Evolutionary conservation across 306 rosid genomes (phyloP).

Genomic region (Ammopiptanthus mongolicus): DNA sequence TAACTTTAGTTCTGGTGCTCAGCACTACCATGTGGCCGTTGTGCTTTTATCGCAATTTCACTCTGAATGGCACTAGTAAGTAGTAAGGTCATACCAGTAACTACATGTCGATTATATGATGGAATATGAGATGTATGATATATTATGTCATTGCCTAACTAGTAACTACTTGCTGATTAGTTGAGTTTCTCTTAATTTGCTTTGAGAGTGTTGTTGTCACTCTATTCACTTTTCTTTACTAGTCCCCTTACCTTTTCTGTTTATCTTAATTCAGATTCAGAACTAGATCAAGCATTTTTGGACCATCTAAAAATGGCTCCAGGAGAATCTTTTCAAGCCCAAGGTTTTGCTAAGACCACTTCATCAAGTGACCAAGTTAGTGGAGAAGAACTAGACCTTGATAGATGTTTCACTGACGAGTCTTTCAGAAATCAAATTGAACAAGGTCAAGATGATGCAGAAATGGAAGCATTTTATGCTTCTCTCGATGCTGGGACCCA

Average conservation of each 20-base stretch:
- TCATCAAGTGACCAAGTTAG: neutral
- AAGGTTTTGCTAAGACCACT: neutral
- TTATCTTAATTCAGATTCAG: neutral
- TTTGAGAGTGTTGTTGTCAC: neutral
- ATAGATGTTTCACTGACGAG: neutral
- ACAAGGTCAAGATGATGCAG: neutral
- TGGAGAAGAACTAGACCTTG: neutral
- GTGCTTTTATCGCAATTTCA: neutral
- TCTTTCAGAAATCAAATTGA: neutral
- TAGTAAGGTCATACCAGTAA: neutral
- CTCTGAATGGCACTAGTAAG: neutral
- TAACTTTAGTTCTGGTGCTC: no score
- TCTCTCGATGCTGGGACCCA: neutral
- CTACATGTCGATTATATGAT: neutral
- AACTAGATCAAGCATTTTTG: neutral
- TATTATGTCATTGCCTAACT: no score
- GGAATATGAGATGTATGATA: no score
- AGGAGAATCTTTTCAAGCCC: neutral
- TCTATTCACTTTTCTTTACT: neutral
- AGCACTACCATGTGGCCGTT: neutral
- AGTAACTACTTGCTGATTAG: no score
- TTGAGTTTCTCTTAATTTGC: neutral
- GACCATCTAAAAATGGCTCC: neutral
- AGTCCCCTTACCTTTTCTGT: neutral
- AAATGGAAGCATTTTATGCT: constrained; percentile 12